Evolutionary conservation across 2,329 filamentous ascomycete genomes (phyloP), one percentile per base, ranked within the genome.

Genomic region (Trichoderma sp.): DNA sequence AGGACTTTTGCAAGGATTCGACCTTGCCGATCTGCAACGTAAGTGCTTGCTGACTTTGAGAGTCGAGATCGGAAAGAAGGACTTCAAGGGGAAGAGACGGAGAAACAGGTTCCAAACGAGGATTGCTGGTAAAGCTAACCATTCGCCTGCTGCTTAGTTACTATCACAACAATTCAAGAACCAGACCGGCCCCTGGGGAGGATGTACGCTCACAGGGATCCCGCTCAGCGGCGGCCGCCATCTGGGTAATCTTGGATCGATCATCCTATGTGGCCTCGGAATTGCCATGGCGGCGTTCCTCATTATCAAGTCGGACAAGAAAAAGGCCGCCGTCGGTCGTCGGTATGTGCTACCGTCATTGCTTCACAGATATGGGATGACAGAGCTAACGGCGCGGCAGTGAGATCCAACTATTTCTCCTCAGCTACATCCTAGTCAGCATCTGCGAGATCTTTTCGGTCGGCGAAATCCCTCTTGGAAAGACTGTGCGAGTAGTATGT

Each of bases 361-460:
- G 34, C 34, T 9, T 14, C 41, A 26, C 21, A 26, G 28, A 4
- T 14, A 14, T 17, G 14, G 21, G 34, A 24, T 14, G 28, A 30
- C 19, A 26, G 28, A 26, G 66, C 68, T 70, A 50, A 71, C 61
- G n/a, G 7, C 1, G 26, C 7, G 63, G 64, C 73, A 96, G 95
- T 77, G 95, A 99, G 78, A 98, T 99, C 86, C 95, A 99, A 83
- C 73, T 97, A 41, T 98, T 99, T 79, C 85, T 99, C 58, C 68
- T 91, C 48, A 89, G 90, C 58, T 99, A 92, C 76, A 90, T 96
- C 65, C 78, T 98, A 66, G 88, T 98, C 67, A 88, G 91, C 72
- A 91, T 99, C 72, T 97, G 93, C 79, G 95, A 98, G 77, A 97
- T 99, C 73, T 97, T 99, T 79, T 93, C 93, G 0, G 88, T 98